Evolutionary conservation across 2,329 filamentous ascomycete genomes (phyloP), one percentile per base, ranked within the genome.

Genomic region (Cordyceps javanica): DNA sequence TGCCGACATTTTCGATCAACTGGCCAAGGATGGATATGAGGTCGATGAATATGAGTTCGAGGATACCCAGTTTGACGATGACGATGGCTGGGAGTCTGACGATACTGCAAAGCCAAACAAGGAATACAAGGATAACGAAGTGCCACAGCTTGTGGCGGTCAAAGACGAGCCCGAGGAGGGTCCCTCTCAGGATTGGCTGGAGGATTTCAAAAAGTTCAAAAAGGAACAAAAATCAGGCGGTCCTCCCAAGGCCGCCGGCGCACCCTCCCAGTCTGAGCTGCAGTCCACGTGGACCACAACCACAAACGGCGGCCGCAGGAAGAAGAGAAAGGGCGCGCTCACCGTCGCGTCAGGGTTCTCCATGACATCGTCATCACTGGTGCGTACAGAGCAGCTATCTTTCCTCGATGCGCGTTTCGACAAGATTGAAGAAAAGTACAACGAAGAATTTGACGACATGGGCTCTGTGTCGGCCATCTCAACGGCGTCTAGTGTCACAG

Each of bases 51-150:
- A 86, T 46, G 91, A 95, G 61, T 97, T 93, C 70, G 88, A 94
- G 42, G 83, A 83, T 58, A 82, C 80, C 60, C 79, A 82, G 38
- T 78, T 79, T 56, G 81, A 82, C 5, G 79, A 82, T 14, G 91
- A 93, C 54, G 88, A 89, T 1, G 94, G 93, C 6, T 99, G 92
- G 92, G 92, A 97, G 73, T 95, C 91, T 8, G 94, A 99, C 70
- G 87, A 86, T 64, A 99, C 94, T 0, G 91, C 87, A 69, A 96
- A 88, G 77, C 87, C 88, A n/a, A 73, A 67, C 25, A 80, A 79
- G 63, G 81, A 85, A 66, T 83, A 81, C 70, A 76, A 77, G 55
- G 73, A 74, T 3, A 73, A 77, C 8, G 69, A 74, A 10, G 75
- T 71, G 16, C 77, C 77, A n/a, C 70, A 81, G 51, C 73, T 84